phyloP scores from a whole-genome alignment of 2,329 filamentous ascomycete genomes.

The Aureobasidium namibiae region DNA sequence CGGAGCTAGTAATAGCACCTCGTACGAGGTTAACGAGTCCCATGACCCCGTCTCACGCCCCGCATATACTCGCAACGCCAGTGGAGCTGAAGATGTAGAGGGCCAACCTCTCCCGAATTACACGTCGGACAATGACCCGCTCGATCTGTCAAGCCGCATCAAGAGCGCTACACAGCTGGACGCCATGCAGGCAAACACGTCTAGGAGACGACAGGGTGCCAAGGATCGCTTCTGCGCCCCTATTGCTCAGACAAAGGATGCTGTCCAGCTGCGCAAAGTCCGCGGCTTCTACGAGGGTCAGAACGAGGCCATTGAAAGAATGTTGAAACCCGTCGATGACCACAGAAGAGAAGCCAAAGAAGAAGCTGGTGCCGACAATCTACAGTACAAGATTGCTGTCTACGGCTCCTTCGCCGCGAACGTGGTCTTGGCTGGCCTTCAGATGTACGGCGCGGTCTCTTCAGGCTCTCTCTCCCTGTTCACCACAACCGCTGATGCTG shows the following conservation, averaged over 20 bases:
- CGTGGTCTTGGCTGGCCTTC: conserved; percentile 65
- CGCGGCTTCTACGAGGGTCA: conserved; percentile 81
- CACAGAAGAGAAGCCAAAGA: conserved; percentile 76
- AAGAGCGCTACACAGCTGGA: conserved; percentile 71
- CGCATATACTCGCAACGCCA: conserved; percentile 25
- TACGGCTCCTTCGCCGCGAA: conserved; percentile 70
- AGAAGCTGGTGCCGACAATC: conserved; percentile 69
- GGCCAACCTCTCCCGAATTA: conserved; percentile 48
- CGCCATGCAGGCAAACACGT: conserved; percentile 70
- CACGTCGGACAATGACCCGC: conserved; percentile 65
- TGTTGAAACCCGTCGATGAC: conserved; percentile 88
- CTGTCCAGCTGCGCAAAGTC: conserved; percentile 48
- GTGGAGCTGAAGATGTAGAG: conserved; percentile 34
- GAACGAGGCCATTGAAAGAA: conserved; percentile 85
- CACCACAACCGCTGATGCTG: conserved; percentile 91
- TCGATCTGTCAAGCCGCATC: conserved; percentile 65
- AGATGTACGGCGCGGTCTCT: conserved; percentile 79
- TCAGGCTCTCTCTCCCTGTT: conserved; percentile 92
- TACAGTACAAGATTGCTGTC: conserved; percentile 64
- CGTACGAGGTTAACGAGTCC: conserved; percentile 29
- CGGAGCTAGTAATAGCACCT: conserved; percentile 27
- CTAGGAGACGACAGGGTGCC: conserved; percentile 58
- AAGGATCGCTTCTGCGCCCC: conserved; percentile 22
- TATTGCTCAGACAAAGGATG: conserved; percentile 34
- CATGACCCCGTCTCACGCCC: conserved; percentile 29